Evolutionary conservation across 805 yeast species (phyloP).

Genomic region (Vanderwaltozyma yarrowii): DNA sequence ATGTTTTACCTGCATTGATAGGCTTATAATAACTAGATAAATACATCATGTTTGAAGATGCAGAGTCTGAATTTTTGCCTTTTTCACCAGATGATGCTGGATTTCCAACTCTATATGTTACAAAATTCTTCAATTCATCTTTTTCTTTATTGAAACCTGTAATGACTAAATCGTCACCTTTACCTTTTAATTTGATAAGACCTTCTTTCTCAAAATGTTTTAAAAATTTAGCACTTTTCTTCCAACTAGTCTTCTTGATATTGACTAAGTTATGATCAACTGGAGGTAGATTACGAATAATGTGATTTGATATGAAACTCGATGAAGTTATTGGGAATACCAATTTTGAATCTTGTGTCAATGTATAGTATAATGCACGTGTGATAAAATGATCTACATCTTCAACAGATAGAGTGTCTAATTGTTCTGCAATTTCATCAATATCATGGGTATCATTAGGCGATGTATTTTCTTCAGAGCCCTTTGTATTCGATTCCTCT

Average conservation of each 20-base stretch:
- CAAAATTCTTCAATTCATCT: constrained; percentile 46
- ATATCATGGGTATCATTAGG: constrained; percentile 2
- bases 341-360: constrained; percentile 41
- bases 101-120: constrained; percentile 44
- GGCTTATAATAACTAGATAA: constrained; percentile 47
- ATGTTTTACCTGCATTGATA: constrained; percentile 35
- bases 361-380: constrained; percentile 59
- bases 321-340: constrained; percentile 66
- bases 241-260: constrained; percentile 80
- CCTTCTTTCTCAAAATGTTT: constrained; percentile 78
- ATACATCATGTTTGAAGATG: constrained; percentile 20
- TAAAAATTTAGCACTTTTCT: constrained; percentile 73
- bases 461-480: too few relatives aligned
- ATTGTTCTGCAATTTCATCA: constrained; percentile 30
- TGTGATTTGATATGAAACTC: constrained; percentile 57
- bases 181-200: constrained; percentile 64
- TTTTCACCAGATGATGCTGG: constrained; percentile 3
- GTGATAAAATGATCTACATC: constrained; percentile 69
- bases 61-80: constrained; percentile 9
- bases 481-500: too few relatives aligned
- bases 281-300: constrained; percentile 65
- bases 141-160: constrained; percentile 40
- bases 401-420: constrained; percentile 38
- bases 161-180: constrained; percentile 68
- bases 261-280: constrained; percentile 44